These are phyloP conservation scores for Boeremia exigua DNA, from an alignment of 2,329 filamentous ascomycete species.

Conservation along the genomic window DNA sequence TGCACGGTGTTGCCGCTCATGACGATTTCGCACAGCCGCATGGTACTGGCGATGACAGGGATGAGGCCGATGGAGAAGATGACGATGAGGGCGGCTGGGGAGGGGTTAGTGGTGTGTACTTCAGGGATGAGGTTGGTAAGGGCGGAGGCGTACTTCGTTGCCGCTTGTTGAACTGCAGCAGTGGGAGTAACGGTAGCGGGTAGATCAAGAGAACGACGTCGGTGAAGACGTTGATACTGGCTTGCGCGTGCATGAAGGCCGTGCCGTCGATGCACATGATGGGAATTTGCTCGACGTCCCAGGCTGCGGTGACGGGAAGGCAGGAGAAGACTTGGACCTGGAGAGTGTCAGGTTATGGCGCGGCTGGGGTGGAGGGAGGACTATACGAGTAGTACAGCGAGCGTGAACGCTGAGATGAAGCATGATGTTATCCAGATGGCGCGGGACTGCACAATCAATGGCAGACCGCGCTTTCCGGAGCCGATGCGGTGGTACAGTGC, in stretches of 20 bases:
- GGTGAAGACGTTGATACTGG: constrained; percentile 33
- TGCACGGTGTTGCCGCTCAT: constrained; percentile 22
- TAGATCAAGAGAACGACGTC: constrained; percentile 33
- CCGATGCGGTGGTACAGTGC: constrained; percentile 38
- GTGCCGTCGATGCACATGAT: constrained; percentile 27
- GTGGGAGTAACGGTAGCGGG: constrained; percentile 30
- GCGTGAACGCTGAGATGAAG: constrained; percentile 27
- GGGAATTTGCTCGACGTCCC: constrained; percentile 25
- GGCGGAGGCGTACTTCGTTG: constrained; percentile 28
- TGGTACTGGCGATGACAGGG: constrained; percentile 34
- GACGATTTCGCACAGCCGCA: constrained; percentile 35
- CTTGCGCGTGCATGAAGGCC: constrained; percentile 30
- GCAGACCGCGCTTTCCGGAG: constrained; percentile 29
- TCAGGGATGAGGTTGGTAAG: neutral
- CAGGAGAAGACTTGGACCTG: constrained; percentile 33
- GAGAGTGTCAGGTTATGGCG: neutral
- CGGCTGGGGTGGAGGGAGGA: neutral
- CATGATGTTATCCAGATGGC: constrained; percentile 30
- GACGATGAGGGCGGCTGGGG: constrained; percentile 30
- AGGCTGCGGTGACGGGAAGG: constrained; percentile 25
- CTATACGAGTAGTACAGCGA: constrained; percentile 32
- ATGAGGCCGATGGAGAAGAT: constrained; percentile 38
- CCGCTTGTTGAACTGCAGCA: constrained; percentile 34
- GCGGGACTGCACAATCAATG: constrained; percentile 29
- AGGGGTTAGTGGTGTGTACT: neutral